Percentiles rank a stretch among this genome's conserved stretches.
phyloP scores from a whole-genome alignment of 495 filamentous ascomycete genomes.

The Podospora sp. region DNA sequence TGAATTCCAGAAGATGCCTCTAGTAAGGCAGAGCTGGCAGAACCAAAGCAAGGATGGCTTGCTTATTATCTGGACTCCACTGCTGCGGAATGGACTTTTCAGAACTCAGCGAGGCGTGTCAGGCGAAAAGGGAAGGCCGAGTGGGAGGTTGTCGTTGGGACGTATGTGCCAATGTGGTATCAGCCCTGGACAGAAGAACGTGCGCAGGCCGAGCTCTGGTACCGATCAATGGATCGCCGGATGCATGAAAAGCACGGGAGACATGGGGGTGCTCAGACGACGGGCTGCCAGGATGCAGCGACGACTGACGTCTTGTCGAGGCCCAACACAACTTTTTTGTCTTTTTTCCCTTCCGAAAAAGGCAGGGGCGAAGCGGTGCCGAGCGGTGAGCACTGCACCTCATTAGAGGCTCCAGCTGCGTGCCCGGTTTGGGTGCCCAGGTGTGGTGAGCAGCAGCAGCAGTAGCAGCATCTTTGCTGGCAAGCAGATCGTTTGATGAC shows the following conservation, averaged over 20 bases:
- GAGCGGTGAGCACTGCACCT: conserved; percentile 3
- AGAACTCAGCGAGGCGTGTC: not conserved
- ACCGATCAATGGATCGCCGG: not conserved
- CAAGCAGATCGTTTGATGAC: conserved; percentile 6
- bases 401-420: not conserved
- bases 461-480: too few species aligned
- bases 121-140: not conserved
- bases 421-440: not conserved
- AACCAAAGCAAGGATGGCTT: not conserved
- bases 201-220: not conserved
- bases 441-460: not conserved
- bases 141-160: not conserved
- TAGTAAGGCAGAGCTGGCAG: conserved; percentile 13
- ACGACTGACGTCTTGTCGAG: not conserved
- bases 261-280: not conserved
- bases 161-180: not conserved
- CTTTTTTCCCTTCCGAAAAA: not conserved
- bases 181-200: not conserved
- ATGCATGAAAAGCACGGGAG: not conserved
- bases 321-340: not conserved
- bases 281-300: not conserved
- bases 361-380: not conserved
- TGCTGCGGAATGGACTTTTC: not conserved
- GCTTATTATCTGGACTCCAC: not conserved
- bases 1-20: conserved; percentile 1